phyloP scores from a whole-genome alignment of 2,329 filamentous ascomycete species.

The Colletotrichum gloeosporioides region DNA sequence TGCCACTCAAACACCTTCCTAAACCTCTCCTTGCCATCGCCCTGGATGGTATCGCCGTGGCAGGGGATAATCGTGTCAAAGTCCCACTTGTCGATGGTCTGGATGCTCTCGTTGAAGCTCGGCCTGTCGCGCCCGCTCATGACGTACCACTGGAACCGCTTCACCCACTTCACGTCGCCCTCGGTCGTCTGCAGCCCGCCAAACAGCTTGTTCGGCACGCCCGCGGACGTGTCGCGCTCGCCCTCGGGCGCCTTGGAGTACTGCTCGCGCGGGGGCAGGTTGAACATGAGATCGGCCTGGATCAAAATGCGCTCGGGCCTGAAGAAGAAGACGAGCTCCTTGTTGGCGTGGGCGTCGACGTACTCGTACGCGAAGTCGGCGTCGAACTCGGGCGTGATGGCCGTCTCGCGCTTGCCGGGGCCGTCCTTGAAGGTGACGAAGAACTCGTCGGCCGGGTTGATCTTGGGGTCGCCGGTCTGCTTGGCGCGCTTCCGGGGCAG shows the following conservation, averaged over 20 bases:
- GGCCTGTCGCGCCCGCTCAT: conserved; percentile 63
- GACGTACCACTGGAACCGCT: conserved; percentile 83
- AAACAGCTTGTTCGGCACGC: conserved; percentile 36
- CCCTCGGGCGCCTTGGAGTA: conserved; percentile 66
- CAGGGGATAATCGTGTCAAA: conserved; percentile 88
- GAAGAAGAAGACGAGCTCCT: conserved; percentile 88
- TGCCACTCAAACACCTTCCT: conserved; percentile 85
- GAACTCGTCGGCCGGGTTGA: conserved; percentile 55
- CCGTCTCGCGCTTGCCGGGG: conserved; percentile 50
- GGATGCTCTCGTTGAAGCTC: conserved; percentile 73
- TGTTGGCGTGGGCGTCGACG: conserved; percentile 79
- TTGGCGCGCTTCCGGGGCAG: conserved; percentile 81
- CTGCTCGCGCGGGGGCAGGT: conserved; percentile 86
- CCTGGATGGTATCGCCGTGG: conserved; percentile 89
- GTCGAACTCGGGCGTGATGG: conserved; percentile 80
- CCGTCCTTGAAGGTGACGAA: conserved; percentile 70
- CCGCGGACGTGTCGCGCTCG: conserved; percentile 31
- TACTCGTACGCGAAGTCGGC: conserved; percentile 86
- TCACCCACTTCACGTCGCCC: conserved; percentile 75
- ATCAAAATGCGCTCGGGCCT: conserved; percentile 81
- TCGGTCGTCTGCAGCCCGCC: conserved; percentile 61
- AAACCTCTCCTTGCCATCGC: conserved; percentile 75
- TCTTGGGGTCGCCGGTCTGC: conserved; percentile 56
- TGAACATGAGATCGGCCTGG: conserved; percentile 91
- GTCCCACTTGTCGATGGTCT: conserved; percentile 78